A percentile compares a stretch with the other conserved stretches of the same genome.
These are phyloP conservation scores for Panaeolus papilionaceus DNA, from an alignment of 768 basidiomycete genomes.

Conservation along the genomic window DNA sequence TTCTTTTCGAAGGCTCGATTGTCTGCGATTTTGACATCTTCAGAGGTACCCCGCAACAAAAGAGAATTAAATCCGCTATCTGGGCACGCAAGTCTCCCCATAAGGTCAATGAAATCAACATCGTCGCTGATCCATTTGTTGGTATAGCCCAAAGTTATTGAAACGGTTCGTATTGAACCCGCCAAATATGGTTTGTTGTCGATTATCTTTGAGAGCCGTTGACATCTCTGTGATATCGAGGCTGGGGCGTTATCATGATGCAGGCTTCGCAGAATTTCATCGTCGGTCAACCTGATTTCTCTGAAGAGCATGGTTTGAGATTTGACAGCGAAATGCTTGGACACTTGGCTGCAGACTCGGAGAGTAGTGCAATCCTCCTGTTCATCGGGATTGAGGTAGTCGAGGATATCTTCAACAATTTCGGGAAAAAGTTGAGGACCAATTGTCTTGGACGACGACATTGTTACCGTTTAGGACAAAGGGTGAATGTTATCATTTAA, in stretches of 20 bases:
- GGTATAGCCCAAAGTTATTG: background rate
- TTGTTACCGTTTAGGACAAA: background rate
- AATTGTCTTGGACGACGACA: background rate
- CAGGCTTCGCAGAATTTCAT: background rate
- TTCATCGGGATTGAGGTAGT: background rate
- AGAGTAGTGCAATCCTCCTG: background rate
- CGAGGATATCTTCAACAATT: background rate
- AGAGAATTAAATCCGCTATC: slow-evolving; percentile 2
- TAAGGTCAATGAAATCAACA: background rate
- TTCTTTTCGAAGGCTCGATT: background rate
- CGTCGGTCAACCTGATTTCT: background rate
- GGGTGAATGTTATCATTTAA: background rate
- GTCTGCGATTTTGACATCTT: background rate
- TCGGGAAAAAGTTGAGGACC: background rate
- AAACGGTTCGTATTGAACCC: background rate
- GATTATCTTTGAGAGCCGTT: background rate
- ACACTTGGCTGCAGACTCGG: background rate
- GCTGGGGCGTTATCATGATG: background rate
- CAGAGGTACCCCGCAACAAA: background rate
- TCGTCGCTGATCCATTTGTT: background rate
- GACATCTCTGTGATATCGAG: background rate
- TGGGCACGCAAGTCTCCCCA: background rate
- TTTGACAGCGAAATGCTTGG: background rate
- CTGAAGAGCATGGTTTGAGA: slow-evolving; percentile 2
- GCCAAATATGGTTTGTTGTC: background rate